These are phyloP conservation scores for Inga oerstediana DNA, from an alignment of 306 rosid species.

Conservation along the genomic window DNA sequence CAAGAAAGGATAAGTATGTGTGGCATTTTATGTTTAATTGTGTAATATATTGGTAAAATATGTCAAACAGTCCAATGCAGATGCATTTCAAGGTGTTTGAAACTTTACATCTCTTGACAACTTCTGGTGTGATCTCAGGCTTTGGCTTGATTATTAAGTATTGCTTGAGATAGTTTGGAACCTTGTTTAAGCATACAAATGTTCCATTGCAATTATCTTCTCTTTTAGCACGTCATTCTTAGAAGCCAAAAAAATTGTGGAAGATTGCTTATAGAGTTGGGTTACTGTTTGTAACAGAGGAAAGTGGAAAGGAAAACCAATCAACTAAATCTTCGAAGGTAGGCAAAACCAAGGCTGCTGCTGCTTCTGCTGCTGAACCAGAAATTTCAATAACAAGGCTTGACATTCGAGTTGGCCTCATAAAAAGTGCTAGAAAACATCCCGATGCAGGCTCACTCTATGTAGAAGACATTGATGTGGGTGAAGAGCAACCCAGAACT, in stretches of 20 bases:
- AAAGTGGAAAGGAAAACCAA: slow-evolving; percentile 64
- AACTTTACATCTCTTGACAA: neutral
- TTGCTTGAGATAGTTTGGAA: neutral
- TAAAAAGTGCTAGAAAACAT: slow-evolving; percentile 77
- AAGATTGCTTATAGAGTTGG: slow-evolving; percentile 24
- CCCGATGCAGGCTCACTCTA: slow-evolving; percentile 94
- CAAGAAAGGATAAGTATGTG: neutral
- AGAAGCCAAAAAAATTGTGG: neutral
- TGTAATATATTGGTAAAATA: neutral
- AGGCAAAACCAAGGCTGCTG: slow-evolving; percentile 52
- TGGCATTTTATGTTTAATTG: neutral
- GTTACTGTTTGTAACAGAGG: slow-evolving; percentile 51
- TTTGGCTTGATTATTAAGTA: neutral
- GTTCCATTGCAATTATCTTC: slow-evolving; percentile 14
- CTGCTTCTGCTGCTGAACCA: slow-evolving; percentile 37
- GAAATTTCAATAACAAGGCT: slow-evolving; percentile 81
- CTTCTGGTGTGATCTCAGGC: neutral
- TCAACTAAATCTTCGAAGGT: slow-evolving; percentile 52
- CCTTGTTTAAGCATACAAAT: neutral
- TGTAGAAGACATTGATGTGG: slow-evolving; percentile 93
- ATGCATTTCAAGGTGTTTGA: neutral
- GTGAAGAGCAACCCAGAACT: slow-evolving; percentile 78
- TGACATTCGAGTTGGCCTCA: slow-evolving; percentile 87
- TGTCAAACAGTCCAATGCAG: neutral
- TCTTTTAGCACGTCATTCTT: neutral